These are phyloP conservation scores for Xerocomus spinulosus DNA, from an alignment of 768 basidiomycete species.

Conservation along the genomic window DNA sequence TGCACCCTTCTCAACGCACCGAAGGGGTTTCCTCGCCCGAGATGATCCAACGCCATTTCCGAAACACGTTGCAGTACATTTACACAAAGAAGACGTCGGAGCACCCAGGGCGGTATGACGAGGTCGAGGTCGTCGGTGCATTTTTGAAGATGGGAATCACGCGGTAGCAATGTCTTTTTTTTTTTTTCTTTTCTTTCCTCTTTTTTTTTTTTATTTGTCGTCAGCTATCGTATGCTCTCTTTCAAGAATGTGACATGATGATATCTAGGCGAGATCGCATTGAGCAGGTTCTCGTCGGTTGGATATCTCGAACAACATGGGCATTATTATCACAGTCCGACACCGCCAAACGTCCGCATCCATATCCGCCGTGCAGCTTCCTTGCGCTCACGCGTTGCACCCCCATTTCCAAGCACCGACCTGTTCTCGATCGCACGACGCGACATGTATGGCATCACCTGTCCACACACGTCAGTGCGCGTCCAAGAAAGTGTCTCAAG, in stretches of 20 bases:
- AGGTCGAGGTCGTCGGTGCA: slow-evolving; percentile 86
- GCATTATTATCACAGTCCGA: slow-evolving; percentile 21
- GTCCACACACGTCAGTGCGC: too few relatives aligned
- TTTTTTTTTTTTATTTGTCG: background rate
- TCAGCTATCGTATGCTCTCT: background rate
- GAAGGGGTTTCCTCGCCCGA: slow-evolving; percentile 92
- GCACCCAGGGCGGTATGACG: slow-evolving; percentile 58
- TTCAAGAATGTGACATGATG: too few relatives aligned
- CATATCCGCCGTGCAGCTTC: slow-evolving; percentile 26
- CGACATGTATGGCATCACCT: slow-evolving; percentile 89
- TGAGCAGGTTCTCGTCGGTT: too few relatives aligned
- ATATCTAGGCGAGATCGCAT: too few relatives aligned
- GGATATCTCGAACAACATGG: too few relatives aligned
- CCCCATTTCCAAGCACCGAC: slow-evolving; percentile 71
- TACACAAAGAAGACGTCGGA: slow-evolving; percentile 58
- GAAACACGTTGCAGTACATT: slow-evolving; percentile 83
- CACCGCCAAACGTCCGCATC: slow-evolving; percentile 29
- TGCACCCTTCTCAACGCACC: slow-evolving; percentile 84
- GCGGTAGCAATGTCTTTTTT: slow-evolving; percentile 35
- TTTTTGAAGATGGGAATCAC: slow-evolving; percentile 83
- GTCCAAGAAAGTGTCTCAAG: too few relatives aligned
- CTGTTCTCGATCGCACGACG: slow-evolving; percentile 93
- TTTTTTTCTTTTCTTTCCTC: background rate
- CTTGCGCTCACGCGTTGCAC: slow-evolving; percentile 42
- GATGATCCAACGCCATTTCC: slow-evolving; percentile 91